These are phyloP conservation scores for Chrysoporthe puriensis DNA, from an alignment of 2,329 filamentous ascomycete genomes.

Conservation along the genomic window DNA sequence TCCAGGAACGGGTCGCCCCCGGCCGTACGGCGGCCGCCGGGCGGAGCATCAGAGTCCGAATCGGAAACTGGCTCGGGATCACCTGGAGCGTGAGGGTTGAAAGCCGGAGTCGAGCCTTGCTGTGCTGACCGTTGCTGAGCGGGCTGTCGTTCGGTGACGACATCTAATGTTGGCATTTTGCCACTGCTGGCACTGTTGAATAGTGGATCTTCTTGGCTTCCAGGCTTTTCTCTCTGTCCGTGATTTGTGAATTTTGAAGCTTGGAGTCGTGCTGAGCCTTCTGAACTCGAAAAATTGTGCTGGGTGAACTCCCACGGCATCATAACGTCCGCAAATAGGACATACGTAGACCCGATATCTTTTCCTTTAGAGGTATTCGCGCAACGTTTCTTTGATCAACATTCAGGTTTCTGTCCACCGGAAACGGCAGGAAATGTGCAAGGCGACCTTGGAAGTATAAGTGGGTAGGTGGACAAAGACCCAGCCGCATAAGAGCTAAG, in stretches of 20 bases:
- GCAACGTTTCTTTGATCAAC: neutral
- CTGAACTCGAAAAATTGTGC: too few relatives aligned
- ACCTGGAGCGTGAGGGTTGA: neutral
- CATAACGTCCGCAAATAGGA: neutral
- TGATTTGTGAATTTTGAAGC: neutral
- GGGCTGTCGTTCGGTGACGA: neutral
- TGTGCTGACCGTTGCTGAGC: neutral
- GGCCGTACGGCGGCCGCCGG: neutral
- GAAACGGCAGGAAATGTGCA: neutral
- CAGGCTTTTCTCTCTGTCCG: too few relatives aligned
- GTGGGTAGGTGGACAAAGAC: neutral
- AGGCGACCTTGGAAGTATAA: neutral
- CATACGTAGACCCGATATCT: neutral
- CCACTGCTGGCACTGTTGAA: neutral
- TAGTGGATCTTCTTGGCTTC: too few relatives aligned
- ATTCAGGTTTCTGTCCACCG: neutral
- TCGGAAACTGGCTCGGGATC: neutral
- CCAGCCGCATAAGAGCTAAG: neutral
- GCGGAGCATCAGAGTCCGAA: neutral
- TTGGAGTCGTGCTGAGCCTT: neutral
- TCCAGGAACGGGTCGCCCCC: neutral
- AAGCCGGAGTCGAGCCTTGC: neutral
- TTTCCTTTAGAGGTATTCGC: neutral
- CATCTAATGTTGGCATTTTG: neutral
- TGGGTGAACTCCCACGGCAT: neutral